Conservation (phyloP, 495 filamentous ascomycete genomes). For the Lentithecium fluviatile region DNA sequence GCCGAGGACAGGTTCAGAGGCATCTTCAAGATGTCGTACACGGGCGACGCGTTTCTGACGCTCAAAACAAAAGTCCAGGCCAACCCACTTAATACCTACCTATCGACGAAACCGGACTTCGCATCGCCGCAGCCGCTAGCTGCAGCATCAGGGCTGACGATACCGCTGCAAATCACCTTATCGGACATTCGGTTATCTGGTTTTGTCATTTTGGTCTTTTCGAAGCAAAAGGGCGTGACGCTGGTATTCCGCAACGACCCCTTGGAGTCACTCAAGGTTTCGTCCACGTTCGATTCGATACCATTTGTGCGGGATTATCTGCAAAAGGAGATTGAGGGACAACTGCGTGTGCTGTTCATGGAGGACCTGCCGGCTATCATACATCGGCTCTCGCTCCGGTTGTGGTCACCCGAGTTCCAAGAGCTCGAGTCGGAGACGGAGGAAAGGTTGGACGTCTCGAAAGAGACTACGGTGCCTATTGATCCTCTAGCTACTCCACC, state of each 20-base stretch:
- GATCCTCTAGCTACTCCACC: slow-evolving; percentile 81
- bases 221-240: slow-evolving; percentile 92
- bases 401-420: slow-evolving; percentile 87
- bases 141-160: slow-evolving; percentile 88
- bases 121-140: slow-evolving; percentile 91
- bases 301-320: slow-evolving; percentile 96
- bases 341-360: slow-evolving; percentile 90
- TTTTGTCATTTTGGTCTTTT: slow-evolving; percentile 96
- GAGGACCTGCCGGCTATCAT: slow-evolving; percentile 96
- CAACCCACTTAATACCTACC: slow-evolving; percentile 93
- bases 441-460: slow-evolving; percentile 47
- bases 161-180: slow-evolving; percentile 91
- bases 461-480: slow-evolving; percentile 53
- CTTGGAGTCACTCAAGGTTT: slow-evolving; percentile 95
- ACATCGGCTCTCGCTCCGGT: slow-evolving; percentile 80
- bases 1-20: slow-evolving; percentile 96
- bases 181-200: slow-evolving; percentile 96
- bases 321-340: slow-evolving; percentile 94
- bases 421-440: slow-evolving; percentile 62
- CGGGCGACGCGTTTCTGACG: slow-evolving; percentile 90
- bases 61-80: slow-evolving; percentile 94
- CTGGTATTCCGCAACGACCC: slow-evolving; percentile 98
- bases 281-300: slow-evolving; percentile 97
- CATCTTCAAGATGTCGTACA: slow-evolving; percentile 98
- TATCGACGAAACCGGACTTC: slow-evolving; percentile 85